phyloP scores from a whole-genome alignment of 345 rosid species.

The Eucalyptus paniculata region DNA sequence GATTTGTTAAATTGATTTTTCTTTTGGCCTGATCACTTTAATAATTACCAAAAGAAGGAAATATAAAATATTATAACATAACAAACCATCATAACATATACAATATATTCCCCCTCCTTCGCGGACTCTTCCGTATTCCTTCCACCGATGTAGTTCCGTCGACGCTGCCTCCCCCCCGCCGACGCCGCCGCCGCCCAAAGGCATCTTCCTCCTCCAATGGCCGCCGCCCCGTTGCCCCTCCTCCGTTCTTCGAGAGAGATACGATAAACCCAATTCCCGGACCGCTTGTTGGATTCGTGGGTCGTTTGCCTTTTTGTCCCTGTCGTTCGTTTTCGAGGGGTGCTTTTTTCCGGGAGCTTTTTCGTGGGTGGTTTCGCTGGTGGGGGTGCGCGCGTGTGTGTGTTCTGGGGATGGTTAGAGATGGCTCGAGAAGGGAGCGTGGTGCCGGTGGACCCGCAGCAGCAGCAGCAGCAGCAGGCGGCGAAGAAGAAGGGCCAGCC shows the following conservation, averaged over 20 bases:
- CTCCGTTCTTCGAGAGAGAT: neutral
- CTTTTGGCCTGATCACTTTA: neutral
- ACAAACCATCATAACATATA: neutral
- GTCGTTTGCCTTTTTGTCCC: neutral
- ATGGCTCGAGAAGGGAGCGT: conserved; percentile 63
- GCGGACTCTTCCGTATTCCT: neutral
- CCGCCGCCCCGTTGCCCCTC: neutral
- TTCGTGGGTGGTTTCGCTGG: neutral
- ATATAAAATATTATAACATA: neutral
- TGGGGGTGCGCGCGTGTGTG: neutral
- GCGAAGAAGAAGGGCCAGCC: conserved; percentile 61
- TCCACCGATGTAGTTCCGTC: neutral
- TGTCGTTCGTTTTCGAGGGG: neutral
- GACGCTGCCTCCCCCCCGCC: neutral
- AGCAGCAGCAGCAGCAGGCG: conserved; percentile 13
- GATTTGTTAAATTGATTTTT: neutral
- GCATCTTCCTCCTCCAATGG: neutral
- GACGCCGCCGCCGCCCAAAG: neutral
- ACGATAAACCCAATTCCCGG: neutral
- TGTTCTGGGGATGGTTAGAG: neutral
- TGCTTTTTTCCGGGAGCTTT: neutral
- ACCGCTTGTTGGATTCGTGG: neutral
- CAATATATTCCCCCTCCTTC: neutral
- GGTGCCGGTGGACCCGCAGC: conserved; percentile 58
- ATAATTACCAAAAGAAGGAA: neutral